These are phyloP conservation scores for Fusarium sp. DNA, from an alignment of 2,329 filamentous ascomycete genomes.

Conservation along the genomic window DNA sequence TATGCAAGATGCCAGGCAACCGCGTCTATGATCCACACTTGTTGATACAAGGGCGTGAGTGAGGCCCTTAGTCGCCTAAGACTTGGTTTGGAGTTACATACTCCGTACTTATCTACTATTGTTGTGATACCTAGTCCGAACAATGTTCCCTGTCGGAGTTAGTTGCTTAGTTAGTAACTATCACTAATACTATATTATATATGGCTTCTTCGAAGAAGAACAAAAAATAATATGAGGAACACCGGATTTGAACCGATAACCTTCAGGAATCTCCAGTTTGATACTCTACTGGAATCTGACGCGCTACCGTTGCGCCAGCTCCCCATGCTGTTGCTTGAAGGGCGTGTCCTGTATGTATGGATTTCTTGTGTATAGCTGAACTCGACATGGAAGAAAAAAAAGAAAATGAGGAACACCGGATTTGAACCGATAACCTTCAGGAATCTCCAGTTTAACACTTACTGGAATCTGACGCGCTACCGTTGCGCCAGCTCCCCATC, in stretches of 20 bases:
- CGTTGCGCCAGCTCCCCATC: constrained; percentile 9
- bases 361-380: too few relatives aligned
- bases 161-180: too few relatives aligned
- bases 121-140: too few relatives aligned
- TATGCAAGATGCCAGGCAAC: constrained; percentile 6
- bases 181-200: too few relatives aligned
- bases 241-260: constrained; percentile 32
- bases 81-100: too few relatives aligned
- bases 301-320: constrained; percentile 19
- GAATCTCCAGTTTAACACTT: too few relatives aligned
- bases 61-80: too few relatives aligned
- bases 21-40: constrained; percentile 11
- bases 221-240: background rate
- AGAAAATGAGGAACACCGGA: constrained; percentile 11
- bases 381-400: too few relatives aligned
- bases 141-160: too few relatives aligned
- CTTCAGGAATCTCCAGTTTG: constrained; percentile 19
- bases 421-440: constrained; percentile 19
- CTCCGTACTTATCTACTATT: too few relatives aligned
- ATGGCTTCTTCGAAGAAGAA: background rate
- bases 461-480: too few relatives aligned
- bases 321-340: constrained; percentile 1
- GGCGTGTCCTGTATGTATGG: too few relatives aligned
- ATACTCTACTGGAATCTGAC: constrained; percentile 16
- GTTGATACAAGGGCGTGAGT: constrained; percentile 39